Base-by-base conservation (phyloP, 176 grass and related monocot species). In the Chloris gayana region DNA sequence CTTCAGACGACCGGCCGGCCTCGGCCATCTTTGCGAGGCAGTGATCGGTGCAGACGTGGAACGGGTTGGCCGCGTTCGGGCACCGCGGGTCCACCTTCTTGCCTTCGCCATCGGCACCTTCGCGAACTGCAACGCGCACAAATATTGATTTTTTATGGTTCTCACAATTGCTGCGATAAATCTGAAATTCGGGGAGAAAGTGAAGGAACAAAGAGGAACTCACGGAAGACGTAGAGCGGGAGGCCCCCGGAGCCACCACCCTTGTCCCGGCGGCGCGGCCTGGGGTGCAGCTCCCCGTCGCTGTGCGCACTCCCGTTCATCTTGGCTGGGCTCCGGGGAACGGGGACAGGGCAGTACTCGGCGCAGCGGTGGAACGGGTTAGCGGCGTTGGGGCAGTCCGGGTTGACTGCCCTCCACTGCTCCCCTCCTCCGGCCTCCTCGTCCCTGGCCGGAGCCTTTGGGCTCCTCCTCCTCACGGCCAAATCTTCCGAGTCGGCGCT, bases 61-160 rank as follows among this genome's bases (percentile, higher is more conserved):
- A 99, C 2, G 90, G 92, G 73, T 99, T 99, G 41, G 86, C 9
- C 15, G 88, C 86, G 88, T 93, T 95, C 37, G 81, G 86, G 83
- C 96, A 99, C 32, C 78, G 88, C 4, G 88, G 88, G 45, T 93
- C 92, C 63, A 95, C 96, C 80, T 90, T 91, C 70, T 84, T 91
- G 30, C 76, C 78, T 6, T 65, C 81, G 22, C 49, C 90, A 25
- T 86, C 72, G 14, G 68, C 44, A 51, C 87, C 85, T 62, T 94
- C 88, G 18, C 88, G 70, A 37, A 92, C 93, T 95, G 78, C 31
- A 26, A 58, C 37, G 67, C 9, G 65, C 46, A 61, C 72, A 78
- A 59, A 67, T 6, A 63, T 31, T 73, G 30, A 27, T 59, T 59
- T 69, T 77, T 11, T 15, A 22, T 26, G 14, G 41, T 21, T 21